A percentile compares a stretch with the other conserved stretches of the same genome.
Evolutionary conservation across 257 asterid genomes (phyloP).

Genomic region (Przewalskia tangutica): DNA sequence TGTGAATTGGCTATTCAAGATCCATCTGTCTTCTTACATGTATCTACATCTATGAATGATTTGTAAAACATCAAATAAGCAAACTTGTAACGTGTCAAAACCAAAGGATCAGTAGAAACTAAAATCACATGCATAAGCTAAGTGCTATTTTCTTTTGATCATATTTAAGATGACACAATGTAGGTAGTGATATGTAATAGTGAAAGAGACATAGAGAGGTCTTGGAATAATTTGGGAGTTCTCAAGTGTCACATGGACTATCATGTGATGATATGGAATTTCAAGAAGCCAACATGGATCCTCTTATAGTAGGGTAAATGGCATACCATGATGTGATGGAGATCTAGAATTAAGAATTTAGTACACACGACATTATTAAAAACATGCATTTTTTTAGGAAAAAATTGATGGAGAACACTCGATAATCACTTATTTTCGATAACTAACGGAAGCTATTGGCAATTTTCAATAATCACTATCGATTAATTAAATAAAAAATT

Average conservation of each 20-base stretch:
- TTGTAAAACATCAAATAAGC: not conserved
- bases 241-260: conserved; percentile 17
- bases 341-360: not conserved
- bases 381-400: not conserved
- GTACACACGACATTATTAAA: not conserved
- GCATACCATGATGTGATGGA: not conserved
- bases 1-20: conserved; percentile 11
- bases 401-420: not conserved
- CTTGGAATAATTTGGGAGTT: not conserved
- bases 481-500: no score
- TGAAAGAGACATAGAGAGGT: not conserved
- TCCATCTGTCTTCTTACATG: not conserved
- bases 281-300: conserved; percentile 8
- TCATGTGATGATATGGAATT: conserved; percentile 11
- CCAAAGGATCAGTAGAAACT: not conserved
- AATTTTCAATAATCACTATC: no score
- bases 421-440: not conserved
- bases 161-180: not conserved
- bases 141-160: not conserved
- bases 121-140: not conserved
- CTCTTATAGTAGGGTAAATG: conserved; percentile 20
- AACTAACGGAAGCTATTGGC: not conserved
- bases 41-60: not conserved
- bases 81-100: not conserved
- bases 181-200: not conserved